These are phyloP conservation scores for Neofusicoccum sp. DNA, from an alignment of 2,329 filamentous ascomycete species.

Conservation along the genomic window DNA sequence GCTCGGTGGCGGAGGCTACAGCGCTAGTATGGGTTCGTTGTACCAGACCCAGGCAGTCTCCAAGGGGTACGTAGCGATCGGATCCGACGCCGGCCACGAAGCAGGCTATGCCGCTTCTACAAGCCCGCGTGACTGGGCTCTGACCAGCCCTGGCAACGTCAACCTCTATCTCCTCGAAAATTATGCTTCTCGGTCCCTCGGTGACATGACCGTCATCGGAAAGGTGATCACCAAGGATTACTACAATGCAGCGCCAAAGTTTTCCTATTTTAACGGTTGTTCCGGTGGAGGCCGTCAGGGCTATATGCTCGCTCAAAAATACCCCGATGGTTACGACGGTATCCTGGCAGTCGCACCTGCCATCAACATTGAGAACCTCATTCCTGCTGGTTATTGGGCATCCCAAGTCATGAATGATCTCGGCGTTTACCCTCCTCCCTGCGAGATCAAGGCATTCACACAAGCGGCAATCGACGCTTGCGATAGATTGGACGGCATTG, in stretches of 20 bases:
- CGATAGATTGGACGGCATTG: constrained; percentile 20
- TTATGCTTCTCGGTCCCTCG: neutral
- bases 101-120: neutral
- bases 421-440: constrained; percentile 23
- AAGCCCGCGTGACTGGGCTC: constrained; percentile 17
- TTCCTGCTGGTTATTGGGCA: constrained; percentile 27
- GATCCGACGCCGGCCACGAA: neutral
- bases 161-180: neutral
- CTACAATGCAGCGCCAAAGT: constrained; percentile 25
- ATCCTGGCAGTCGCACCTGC: constrained; percentile 42
- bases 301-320: constrained; percentile 37
- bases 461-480: constrained; percentile 16
- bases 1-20: constrained; percentile 24
- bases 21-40: neutral
- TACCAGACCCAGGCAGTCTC: neutral
- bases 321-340: constrained; percentile 40
- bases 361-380: constrained; percentile 33
- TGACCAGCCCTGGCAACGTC: constrained; percentile 10
- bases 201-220: constrained; percentile 20
- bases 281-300: constrained; percentile 40
- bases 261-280: constrained; percentile 40
- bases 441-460: constrained; percentile 20
- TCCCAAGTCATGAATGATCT: constrained; percentile 31
- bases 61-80: neutral
- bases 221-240: constrained; percentile 11